phyloP scores from a whole-genome alignment of 208 protist species.

The Blastocrithidia nonstop region DNA sequence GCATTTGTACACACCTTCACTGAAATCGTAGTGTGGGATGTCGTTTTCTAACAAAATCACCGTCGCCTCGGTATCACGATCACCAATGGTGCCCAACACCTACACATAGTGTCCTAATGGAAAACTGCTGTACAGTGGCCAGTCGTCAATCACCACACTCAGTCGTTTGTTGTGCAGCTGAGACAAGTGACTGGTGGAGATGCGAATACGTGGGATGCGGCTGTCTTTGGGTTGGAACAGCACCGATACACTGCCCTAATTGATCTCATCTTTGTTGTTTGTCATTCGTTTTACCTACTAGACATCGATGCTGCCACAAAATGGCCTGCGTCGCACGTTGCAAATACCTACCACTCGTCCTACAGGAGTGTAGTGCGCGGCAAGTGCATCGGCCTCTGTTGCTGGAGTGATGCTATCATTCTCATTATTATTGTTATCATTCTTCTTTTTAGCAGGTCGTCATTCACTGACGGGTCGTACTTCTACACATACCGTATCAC shows the following conservation, averaged over 20 bases:
- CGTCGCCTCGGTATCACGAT: slow-evolving; percentile 88
- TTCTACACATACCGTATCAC: slow-evolving; percentile 64
- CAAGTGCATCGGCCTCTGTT: slow-evolving; percentile 40
- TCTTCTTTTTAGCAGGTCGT: slow-evolving; percentile 15
- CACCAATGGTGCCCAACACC: slow-evolving; percentile 86
- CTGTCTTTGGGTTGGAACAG: slow-evolving; percentile 82
- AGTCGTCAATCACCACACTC: slow-evolving; percentile 91
- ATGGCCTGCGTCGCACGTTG: slow-evolving; percentile 39
- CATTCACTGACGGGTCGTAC: slow-evolving; percentile 40
- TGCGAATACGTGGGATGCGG: slow-evolving; percentile 79
- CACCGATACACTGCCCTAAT: slow-evolving; percentile 47
- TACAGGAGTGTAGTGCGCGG: slow-evolving; percentile 30
- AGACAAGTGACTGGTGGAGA: slow-evolving; percentile 55
- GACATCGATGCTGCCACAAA: slow-evolving; percentile 78
- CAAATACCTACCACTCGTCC: slow-evolving; percentile 68
- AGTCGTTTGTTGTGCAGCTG: slow-evolving; percentile 84
- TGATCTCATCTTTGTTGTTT: slow-evolving; percentile 2
- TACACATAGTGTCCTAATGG: slow-evolving; percentile 89
- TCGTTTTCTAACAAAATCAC: slow-evolving; percentile 91
- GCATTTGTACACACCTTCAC: slow-evolving; percentile 80
- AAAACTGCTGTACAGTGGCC: slow-evolving; percentile 79
- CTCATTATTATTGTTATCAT: not conserved
- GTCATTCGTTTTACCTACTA: slow-evolving; percentile 27
- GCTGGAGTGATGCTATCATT: slow-evolving; percentile 1
- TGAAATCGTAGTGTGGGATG: slow-evolving; percentile 85